Base-by-base conservation (phyloP, 2,329 filamentous ascomycete genomes). In the Calonectria hawksworthii region DNA sequence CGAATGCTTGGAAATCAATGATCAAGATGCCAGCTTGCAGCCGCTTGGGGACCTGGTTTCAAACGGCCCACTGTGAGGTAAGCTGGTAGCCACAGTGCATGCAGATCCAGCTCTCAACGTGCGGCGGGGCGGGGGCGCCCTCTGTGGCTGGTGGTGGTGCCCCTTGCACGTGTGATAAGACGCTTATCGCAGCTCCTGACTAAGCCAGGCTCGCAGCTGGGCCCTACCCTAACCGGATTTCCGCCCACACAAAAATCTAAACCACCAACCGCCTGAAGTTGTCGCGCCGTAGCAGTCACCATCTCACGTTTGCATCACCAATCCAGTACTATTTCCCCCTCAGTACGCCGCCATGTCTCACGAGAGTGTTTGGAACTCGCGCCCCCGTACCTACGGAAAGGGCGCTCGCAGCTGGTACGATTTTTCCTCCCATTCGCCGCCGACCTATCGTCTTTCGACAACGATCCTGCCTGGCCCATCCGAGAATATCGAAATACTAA, bases 301-400 rank as follows among this genome's bases (percentile, higher is more conserved):
- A 80, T 83, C 78, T 80, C 78, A 72, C 76, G 72, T 75, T 81
- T 80, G 79, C 81, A 78, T 79, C 75, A 80, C 78, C 78, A 80
- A 85, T 10, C 44, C 44, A 47, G 44, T 47, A 47, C 44, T 47
- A 23, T 47, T 23, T 11, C 44, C 8, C 44, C 44, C 3, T 23
- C 44, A 47, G 77, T 84, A 83, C 85, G 86, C 85, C 86, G 91
- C 84, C 83, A 92, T 91, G 90, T 91, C 89, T 90, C 91, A 91
- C 96, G 96, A 99, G 92, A 96, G 94, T 87, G 96, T 99, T 90
- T 99, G 96, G 96, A 98, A 98, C 94, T 98, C 96, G 86, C 96
- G 97, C 89, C 97, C 97, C 86, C 94, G 96, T 89, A 95, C 89
- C 88, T 98, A 98, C 93, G 96, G 96, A 92, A 98, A 98, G 93